Percentiles rank a stretch among this genome's conserved stretches.
phyloP scores from a whole-genome alignment of 2,329 filamentous ascomycete species.

The Colletotrichum magnum region DNA sequence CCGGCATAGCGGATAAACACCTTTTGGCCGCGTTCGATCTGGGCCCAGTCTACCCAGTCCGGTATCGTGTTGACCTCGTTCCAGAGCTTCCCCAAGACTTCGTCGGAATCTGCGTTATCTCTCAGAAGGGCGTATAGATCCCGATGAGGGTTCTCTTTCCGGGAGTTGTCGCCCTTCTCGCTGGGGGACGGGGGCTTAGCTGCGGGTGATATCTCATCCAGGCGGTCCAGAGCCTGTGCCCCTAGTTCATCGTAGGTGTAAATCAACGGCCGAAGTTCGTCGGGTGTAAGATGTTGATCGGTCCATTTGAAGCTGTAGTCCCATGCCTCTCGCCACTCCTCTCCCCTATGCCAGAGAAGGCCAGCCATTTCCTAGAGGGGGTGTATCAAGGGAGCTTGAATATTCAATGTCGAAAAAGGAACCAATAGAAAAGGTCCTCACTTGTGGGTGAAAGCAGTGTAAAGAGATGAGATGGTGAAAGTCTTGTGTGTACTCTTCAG shows the following conservation, averaged over 20 bases:
- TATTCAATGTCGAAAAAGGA: neutral
- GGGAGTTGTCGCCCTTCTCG: constrained; percentile 50
- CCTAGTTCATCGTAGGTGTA: constrained; percentile 78
- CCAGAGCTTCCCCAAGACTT: constrained; percentile 73
- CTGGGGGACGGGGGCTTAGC: constrained; percentile 45
- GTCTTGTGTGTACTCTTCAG: neutral
- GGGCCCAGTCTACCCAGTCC: constrained; percentile 83
- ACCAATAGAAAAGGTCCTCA: neutral
- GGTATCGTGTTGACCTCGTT: constrained; percentile 76
- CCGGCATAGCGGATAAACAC: constrained; percentile 84
- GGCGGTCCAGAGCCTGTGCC: constrained; percentile 73
- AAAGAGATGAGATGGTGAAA: no score
- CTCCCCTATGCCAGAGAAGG: constrained; percentile 33
- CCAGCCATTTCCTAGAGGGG: constrained; percentile 28
- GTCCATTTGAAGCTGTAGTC: constrained; percentile 80
- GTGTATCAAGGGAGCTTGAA: neutral
- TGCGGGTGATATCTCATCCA: constrained; percentile 73
- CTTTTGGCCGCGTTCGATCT: constrained; percentile 81
- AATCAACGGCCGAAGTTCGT: constrained; percentile 72
- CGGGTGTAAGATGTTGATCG: constrained; percentile 70
- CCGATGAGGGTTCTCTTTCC: constrained; percentile 53
- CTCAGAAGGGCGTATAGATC: constrained; percentile 76
- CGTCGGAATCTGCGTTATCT: constrained; percentile 70
- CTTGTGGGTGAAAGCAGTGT: no score
- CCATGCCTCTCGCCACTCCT: constrained; percentile 59